Evolutionary conservation across 78 protist genomes (phyloP), one percentile per base, ranked within the genome.

Genomic region (Chrysochromulina parva): DNA sequence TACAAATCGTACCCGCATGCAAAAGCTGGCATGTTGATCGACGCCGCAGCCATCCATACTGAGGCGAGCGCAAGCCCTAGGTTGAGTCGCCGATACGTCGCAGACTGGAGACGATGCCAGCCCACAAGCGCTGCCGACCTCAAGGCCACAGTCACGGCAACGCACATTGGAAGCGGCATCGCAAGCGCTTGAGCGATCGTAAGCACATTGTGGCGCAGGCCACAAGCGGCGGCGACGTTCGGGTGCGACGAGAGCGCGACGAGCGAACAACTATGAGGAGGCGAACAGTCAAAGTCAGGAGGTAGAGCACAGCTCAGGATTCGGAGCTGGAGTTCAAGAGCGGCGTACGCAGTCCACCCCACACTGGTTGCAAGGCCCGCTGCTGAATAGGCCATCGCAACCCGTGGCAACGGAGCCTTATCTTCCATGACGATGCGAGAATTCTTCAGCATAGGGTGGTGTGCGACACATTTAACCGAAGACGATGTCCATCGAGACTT

Each of bases 191-290:
- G 89, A 1, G 89, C 89, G 26, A 85, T 85, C 28, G 89, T 85
- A 6, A 85, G 89, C 58, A 48, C 38, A 58, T 85, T 85, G 89
- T 85, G 89, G 47, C 89, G 89, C 22, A 85, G 13, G 52, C 76
- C 88, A 16, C 88, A 82, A 1, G 58, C 66, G 73, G 88, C 88
- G 20, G 57, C n/a, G 54, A 85, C 48, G 10, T 60, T 62, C 54
- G 89, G 89, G n/a, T 85, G 89, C 38, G 52, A 60, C n/a, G 78
- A 60, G 54, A 85, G 89, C 76, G 89, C 89, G 38, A 85, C 59
- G 55, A 26, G 5, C 2, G 89, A n/a, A 5, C 65, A 47, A 38
- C 38, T 38, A 38, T 38, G 38, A 38, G 38, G 38, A 38, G 38
- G 38, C 38, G 38, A 38, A 38, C 38, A 38, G 0, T 38, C 38